These are phyloP conservation scores for Helianthus tuberosus DNA, from an alignment of 129 eudicot species.

Conservation along the genomic window DNA sequence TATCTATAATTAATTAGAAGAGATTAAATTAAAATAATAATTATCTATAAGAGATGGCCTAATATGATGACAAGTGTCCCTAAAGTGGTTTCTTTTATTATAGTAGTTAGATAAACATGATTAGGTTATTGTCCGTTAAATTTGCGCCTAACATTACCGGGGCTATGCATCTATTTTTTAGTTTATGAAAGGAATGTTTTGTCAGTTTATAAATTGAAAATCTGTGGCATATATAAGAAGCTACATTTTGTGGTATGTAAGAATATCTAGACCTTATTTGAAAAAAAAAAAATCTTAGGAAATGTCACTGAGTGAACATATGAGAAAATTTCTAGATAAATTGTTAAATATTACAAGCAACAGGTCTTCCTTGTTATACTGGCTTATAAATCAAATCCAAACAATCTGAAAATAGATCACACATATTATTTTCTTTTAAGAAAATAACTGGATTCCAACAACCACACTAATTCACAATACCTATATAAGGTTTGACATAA, in stretches of 20 bases:
- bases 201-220: too few relatives aligned
- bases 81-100: too few relatives aligned
- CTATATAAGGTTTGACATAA: slow-evolving; percentile 5
- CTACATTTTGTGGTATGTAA: slow-evolving; percentile 2
- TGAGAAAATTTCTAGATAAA: background rate
- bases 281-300: background rate
- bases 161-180: background rate
- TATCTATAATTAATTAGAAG: too few relatives aligned
- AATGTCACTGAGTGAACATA: background rate
- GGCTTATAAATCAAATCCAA: slow-evolving; percentile 2
- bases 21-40: too few relatives aligned
- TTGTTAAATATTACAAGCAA: background rate
- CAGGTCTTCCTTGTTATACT: background rate
- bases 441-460: background rate
- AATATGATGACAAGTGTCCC: too few relatives aligned
- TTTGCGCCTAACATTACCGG: background rate
- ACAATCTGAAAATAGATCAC: background rate
- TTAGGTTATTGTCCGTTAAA: background rate
- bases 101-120: too few relatives aligned
- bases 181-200: too few relatives aligned
- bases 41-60: too few relatives aligned
- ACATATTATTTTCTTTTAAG: background rate
- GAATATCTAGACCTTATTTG: background rate
- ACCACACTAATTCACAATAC: background rate
- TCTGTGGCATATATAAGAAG: slow-evolving; percentile 9